Evolutionary conservation across 164 flowering plant species (phyloP), one percentile per base, ranked within the genome.

Genomic region (Macadamia tetraphylla): DNA sequence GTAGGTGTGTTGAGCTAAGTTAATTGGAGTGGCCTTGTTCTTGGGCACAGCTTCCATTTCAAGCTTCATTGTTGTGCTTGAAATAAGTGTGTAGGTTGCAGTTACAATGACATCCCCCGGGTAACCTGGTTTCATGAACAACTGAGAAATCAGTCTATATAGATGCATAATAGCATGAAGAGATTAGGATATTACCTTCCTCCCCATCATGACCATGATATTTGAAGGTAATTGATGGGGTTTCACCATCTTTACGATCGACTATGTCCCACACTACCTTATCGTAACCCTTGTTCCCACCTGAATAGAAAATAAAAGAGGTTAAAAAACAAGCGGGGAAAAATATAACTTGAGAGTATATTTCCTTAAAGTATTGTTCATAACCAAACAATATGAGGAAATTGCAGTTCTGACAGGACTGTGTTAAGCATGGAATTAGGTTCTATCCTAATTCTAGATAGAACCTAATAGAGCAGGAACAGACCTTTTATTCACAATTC

Each of bases 31-130:
- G 31, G 96, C 78, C 79, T 88, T 92, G 70, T 86, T 82, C 66
- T 81, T 73, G 1, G 98, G 90, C 66, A 84, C 80, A 2, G 95
- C 97, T 81, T 90, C 96, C 98, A 94, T 94, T 81, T 94, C 97
- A 51, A 91, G 93, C 67, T 89, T 85, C 85, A 92, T 35, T 32
- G 94, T 80, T 32, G 88, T 87, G 65, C 75, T 75, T 31, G 97
- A 86, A 66, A 86, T 80, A 6, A 94, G 93, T 1, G 94, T 78
- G 75, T 94, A 94, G 2, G 86, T 90, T 46, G 97, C 99, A 62
- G 85, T 90, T 30, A 92, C 82, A 43, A 72, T 65, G 63, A 94
- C 80, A 75, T 84, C 91, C 9, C 98, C 98, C 0, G 97, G 97
- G 75, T 92, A 94, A 67, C 98, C 98, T 93, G 74, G 69, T 70